A percentile compares a stretch with the other conserved stretches of the same genome.
Evolutionary conservation across 495 filamentous ascomycete genomes (phyloP).

Genomic region (Delitschia confertaspora): DNA sequence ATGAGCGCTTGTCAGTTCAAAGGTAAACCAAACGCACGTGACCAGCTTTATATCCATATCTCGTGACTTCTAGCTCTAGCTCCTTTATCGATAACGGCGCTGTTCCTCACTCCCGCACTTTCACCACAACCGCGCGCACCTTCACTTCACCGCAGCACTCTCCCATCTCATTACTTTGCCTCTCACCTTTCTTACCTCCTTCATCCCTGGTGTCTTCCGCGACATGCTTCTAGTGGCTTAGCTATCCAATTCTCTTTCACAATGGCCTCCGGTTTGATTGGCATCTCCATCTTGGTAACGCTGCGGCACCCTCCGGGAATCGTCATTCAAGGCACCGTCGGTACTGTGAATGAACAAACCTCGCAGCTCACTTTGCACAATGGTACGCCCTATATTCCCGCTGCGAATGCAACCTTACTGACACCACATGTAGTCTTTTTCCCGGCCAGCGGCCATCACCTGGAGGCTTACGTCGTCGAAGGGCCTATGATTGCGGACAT

Average conservation of each 20-base stretch:
- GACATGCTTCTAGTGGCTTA: background rate
- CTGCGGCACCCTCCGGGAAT: constrained; percentile 57
- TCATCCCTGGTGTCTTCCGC: background rate
- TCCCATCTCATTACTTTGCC: too few relatives aligned
- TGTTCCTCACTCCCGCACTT: too few relatives aligned
- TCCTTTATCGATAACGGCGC: too few relatives aligned
- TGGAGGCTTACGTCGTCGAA: constrained; percentile 45
- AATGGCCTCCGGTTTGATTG: constrained; percentile 67
- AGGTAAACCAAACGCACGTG: too few relatives aligned
- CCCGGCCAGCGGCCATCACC: constrained; percentile 41
- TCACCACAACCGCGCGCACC: too few relatives aligned
- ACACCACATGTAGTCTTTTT: constrained; percentile 38
- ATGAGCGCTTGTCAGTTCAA: too few relatives aligned
- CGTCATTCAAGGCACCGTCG: constrained; percentile 63
- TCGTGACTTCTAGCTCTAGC: too few relatives aligned
- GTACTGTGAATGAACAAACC: constrained; percentile 53
- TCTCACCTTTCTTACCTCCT: background rate
- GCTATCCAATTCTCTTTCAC: constrained; percentile 10
- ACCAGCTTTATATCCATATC: too few relatives aligned
- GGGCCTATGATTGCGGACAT: constrained; percentile 51
- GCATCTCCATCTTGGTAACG: constrained; percentile 67
- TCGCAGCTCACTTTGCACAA: constrained; percentile 65
- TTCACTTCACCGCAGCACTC: too few relatives aligned
- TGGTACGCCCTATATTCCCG: constrained; percentile 45
- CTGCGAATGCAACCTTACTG: constrained; percentile 1